Base-by-base conservation (phyloP, 1,284 basidiomycete species). In the Vanrija sp. region DNA sequence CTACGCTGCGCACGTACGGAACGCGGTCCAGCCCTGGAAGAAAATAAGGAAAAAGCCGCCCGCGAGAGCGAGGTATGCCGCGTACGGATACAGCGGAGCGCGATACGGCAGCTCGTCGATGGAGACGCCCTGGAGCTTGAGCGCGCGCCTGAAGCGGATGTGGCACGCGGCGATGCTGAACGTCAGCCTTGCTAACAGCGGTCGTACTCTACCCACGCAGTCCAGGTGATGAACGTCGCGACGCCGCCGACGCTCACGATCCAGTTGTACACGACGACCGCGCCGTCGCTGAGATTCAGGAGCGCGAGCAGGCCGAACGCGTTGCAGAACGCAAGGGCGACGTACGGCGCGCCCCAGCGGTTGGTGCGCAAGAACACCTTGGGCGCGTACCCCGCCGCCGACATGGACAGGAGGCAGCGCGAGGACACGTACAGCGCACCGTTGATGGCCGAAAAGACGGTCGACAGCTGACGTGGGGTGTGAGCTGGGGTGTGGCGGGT, bases 381-480 rank as follows among this genome's bases (percentile, higher is more conserved):
- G 38, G 67, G 71, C 1, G 66, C 86, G 69, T 91, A 87, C 1
- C 86, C 84, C 68, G 43, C 66, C 59, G 58, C 55, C 29, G 62
- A 72, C 16, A 78, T 61, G 2, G 81, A 78, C 46, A 82, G 79
- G 18, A 80, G 66, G 12, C 73, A 74, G 40, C 79, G 68, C 14
- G 70, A 68, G 2, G 55, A 62, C 28, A 34, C 45, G 16, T 58
- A 59, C 29, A 64, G 46, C 18, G 43, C 60, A 16, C 49, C 50
- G 46, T 64, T 66, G 12, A 58, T 60, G 3, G 64, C 55, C 9
- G 63, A 65, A 52, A 58, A 58, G 19, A 80, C 80, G 1, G 79
- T 81, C 7, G 80, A 34, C 23, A 66, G 44, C 21, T 94, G 80
- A 67, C 9, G 91, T 90, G 66, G 80, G 79, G 68, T 80, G 74